Conservation (phyloP, 108 stramenopile species). For the Nannochloropsis granulata region DNA sequence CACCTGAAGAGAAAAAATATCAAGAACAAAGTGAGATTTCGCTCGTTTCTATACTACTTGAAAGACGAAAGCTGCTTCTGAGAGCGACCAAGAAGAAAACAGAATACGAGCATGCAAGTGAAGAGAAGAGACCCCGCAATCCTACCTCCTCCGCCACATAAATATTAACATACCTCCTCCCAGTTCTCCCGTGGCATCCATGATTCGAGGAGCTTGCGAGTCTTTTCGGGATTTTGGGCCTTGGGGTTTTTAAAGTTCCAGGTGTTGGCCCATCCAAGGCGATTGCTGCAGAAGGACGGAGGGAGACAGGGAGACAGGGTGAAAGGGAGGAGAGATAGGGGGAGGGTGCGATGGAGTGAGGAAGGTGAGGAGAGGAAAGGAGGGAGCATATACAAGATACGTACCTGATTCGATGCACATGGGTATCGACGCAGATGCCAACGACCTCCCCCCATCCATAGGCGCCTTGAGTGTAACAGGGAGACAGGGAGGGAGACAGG, state of each 20-base stretch:
- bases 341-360: not conserved
- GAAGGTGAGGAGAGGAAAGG: not conserved
- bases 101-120: no score
- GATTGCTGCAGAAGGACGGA: not conserved
- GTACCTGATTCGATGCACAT: conserved; percentile 10
- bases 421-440: conserved; percentile 32
- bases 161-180: not conserved
- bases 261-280: conserved; percentile 19
- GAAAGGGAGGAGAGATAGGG: not conserved
- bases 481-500: not conserved
- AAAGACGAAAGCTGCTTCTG: no score
- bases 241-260: conserved; percentile 6
- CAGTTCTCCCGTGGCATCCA: conserved; percentile 21
- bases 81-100: no score
- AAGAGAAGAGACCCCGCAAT: not conserved
- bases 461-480: not conserved
- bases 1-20: not conserved
- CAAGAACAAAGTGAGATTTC: no score
- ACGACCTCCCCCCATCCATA: conserved; percentile 9
- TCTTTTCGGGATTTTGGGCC: conserved; percentile 13
- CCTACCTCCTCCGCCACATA: not conserved
- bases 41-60: no score
- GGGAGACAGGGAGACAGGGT: not conserved
- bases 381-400: not conserved
- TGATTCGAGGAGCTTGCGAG: conserved; percentile 6